These are phyloP conservation scores for Ophiorrhiza pumila DNA, from an alignment of 257 asterid genomes.

Conservation along the genomic window DNA sequence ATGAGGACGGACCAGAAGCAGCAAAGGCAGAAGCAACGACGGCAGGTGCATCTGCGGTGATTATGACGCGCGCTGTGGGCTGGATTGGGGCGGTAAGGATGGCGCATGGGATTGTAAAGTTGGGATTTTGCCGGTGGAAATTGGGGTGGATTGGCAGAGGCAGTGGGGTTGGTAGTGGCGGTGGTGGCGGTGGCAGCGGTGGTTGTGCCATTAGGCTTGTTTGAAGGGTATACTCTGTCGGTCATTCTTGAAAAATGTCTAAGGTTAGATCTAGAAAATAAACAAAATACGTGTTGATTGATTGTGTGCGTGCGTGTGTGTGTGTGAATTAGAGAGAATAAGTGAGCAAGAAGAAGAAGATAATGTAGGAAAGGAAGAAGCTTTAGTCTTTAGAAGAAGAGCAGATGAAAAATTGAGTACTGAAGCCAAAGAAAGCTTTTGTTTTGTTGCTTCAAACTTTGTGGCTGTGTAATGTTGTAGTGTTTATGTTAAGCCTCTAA, in stretches of 20 bases:
- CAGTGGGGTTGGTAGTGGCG: slow-evolving; percentile 16
- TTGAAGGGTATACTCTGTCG: slow-evolving; percentile 42
- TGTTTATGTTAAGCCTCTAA: no score
- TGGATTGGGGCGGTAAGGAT: slow-evolving; percentile 34
- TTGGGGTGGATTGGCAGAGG: slow-evolving; percentile 17
- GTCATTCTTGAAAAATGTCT: slow-evolving; percentile 24
- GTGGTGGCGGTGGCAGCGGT: slow-evolving; percentile 13
- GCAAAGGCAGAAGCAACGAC: slow-evolving; percentile 40
- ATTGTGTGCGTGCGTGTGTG: background rate
- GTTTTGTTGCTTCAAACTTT: background rate
- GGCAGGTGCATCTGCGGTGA: slow-evolving; percentile 35
- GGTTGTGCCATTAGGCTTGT: slow-evolving; percentile 40
- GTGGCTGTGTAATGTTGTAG: no score
- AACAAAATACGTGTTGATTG: background rate
- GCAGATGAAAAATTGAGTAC: slow-evolving; percentile 13
- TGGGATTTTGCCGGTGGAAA: slow-evolving; percentile 31
- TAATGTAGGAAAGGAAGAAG: background rate
- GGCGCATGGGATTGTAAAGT: slow-evolving; percentile 34
- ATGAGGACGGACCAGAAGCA: slow-evolving; percentile 43
- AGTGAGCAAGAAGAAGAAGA: background rate
- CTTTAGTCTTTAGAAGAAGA: slow-evolving; percentile 3
- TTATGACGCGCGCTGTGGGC: slow-evolving; percentile 24
- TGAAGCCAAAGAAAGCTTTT: slow-evolving; percentile 18
- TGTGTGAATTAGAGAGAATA: background rate
- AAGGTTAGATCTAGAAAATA: slow-evolving; percentile 19